Base-by-base conservation (phyloP, 2,329 filamentous ascomycete species). In the Penicillium thymicola region DNA sequence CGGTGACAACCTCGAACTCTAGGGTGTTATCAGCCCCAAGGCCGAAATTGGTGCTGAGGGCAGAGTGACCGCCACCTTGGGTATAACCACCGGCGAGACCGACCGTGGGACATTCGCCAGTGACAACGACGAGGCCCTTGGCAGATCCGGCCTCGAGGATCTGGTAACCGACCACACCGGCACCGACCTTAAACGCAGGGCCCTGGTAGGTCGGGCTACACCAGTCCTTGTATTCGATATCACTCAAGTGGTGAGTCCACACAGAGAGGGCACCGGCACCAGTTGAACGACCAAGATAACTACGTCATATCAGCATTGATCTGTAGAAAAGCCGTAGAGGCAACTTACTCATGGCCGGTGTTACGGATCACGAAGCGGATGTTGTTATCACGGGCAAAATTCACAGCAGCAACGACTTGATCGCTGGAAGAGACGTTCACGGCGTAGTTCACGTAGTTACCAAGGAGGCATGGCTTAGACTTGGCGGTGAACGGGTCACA, bases 1-100 rank as follows among this genome's bases (percentile, higher is more conserved):
- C 80, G 8, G 79, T 82, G 18, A 88, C 76, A 2, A 85, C 81
- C 58, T 85, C 78, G 48, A 75, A 82, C 58, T 81, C 76, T 1
- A 88, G 73, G 0, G 80, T 76, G 49, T 88, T 79, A 62, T 89
- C 85, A 0, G 84, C 84, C 18, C 75, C 81, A 0, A 89, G 75
- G 21, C 86, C 86, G 54, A 81, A 83, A 16, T 65, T 70, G 3
- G 80, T 80, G 53, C 75, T 79, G 2, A 88, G 74, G 0, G 79
- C 74, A 0, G 79, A 80, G 67, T 86, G 83, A 0, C 86, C 85
- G 27, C 84, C 85, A 8, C 84, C 84, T 67, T 85, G 82, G 7
- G 76, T 79, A 62, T 82, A 88, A 2, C 85, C 85, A 34, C 85
- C 85, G 0, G 82, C 80, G 4, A 84, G 64, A 8, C 84, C 84